Evolutionary conservation across 305 asterid genomes (phyloP).

Genomic region (Fraxinus angustifolia): DNA sequence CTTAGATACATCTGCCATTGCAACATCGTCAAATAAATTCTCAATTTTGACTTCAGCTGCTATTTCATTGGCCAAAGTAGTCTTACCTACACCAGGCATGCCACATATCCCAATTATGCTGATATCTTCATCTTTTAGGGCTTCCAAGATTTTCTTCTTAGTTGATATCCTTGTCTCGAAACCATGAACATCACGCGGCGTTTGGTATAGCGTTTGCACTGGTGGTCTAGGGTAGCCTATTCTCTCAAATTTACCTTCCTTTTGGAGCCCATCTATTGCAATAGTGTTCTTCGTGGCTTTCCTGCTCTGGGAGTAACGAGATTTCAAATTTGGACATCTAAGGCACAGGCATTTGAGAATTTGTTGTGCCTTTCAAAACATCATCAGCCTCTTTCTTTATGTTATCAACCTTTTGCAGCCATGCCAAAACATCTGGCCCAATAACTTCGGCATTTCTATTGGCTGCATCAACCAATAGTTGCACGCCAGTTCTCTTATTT

Average conservation of each 20-base stretch:
- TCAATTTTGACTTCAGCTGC: background rate
- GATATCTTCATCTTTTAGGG: background rate
- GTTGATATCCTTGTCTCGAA: slow-evolving; percentile 20
- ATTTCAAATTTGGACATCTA: background rate
- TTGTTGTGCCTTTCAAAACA: background rate
- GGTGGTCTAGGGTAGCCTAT: slow-evolving; percentile 9
- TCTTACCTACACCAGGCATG: background rate
- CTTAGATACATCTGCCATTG: slow-evolving; percentile 5
- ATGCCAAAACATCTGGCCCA: background rate
- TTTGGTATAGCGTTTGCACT: background rate
- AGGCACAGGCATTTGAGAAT: background rate
- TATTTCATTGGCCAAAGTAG: background rate
- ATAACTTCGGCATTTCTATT: background rate
- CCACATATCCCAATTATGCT: slow-evolving; percentile 20
- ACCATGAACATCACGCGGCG: background rate
- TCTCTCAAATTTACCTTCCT: background rate
- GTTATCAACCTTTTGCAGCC: slow-evolving; percentile 9
- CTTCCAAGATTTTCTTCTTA: slow-evolving; percentile 17
- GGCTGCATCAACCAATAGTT: background rate
- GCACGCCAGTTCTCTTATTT: background rate
- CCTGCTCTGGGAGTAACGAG: slow-evolving; percentile 20
- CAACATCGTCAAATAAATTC: background rate
- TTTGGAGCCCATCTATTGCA: background rate
- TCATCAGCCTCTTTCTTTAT: background rate
- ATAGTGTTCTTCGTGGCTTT: slow-evolving; percentile 16